phyloP scores from a whole-genome alignment of 306 rosid genomes.

The Albizia julibrissin region DNA sequence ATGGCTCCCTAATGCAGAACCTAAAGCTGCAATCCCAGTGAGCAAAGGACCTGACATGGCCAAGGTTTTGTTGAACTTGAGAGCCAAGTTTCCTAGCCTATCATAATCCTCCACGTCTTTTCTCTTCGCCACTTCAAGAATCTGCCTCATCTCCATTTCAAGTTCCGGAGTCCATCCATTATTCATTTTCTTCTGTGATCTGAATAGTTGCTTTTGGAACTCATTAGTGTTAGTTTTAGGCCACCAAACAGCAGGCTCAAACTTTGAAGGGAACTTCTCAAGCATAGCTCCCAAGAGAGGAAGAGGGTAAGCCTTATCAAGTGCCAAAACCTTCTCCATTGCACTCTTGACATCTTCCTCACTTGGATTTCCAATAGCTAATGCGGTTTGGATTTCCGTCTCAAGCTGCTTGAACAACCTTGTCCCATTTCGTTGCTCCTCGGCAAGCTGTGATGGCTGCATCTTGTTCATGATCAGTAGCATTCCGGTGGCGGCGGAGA shows the following conservation, averaged over 20 bases:
- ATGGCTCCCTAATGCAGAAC: constrained; percentile 44
- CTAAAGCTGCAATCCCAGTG: constrained; percentile 61
- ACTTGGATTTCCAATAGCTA: constrained; percentile 31
- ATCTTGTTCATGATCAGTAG: constrained; percentile 49
- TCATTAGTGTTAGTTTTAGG: constrained; percentile 16
- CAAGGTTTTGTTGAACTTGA: constrained; percentile 59
- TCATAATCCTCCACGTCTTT: constrained; percentile 65
- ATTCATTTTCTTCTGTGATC: constrained; percentile 7
- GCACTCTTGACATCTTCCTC: constrained; percentile 41
- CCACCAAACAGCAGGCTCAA: constrained; percentile 71
- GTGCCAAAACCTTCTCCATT: constrained; percentile 48
- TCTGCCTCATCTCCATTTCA: constrained; percentile 53
- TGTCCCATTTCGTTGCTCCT: constrained; percentile 60
- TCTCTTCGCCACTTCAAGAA: constrained; percentile 44
- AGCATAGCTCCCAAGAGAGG: constrained; percentile 65
- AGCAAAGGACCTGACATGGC: constrained; percentile 68
- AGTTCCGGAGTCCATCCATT: constrained; percentile 63
- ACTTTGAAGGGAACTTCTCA: constrained; percentile 52
- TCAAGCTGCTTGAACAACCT: constrained; percentile 54
- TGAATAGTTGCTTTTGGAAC: not conserved
- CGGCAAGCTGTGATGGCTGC: constrained; percentile 71
- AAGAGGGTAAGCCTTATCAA: constrained; percentile 70
- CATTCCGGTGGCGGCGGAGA: constrained; percentile 60
- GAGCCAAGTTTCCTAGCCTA: constrained; percentile 55
- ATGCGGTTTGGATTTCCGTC: constrained; percentile 39